These are phyloP conservation scores for Erodium texanum DNA, from an alignment of 441 rosid genomes.

Conservation along the genomic window DNA sequence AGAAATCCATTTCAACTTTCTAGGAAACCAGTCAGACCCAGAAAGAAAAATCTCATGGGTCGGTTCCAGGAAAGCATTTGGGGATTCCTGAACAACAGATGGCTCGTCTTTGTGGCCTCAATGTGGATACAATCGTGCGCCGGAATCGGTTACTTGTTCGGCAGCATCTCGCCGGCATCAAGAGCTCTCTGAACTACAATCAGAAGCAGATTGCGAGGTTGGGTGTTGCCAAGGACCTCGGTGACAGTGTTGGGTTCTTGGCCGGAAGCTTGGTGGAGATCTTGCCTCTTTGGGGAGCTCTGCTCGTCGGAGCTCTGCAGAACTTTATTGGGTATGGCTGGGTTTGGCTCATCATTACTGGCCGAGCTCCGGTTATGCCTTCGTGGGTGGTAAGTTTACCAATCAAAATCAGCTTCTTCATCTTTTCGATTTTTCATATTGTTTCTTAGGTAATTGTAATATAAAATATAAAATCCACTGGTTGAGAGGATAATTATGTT, in stretches of 20 bases:
- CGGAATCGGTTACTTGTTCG: constrained; percentile 84
- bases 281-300: constrained; percentile 88
- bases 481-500: neutral
- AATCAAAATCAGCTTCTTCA: neutral
- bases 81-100: constrained; percentile 61
- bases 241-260: constrained; percentile 85
- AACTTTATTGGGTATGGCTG: constrained; percentile 84
- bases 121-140: constrained; percentile 99
- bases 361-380: constrained; percentile 65
- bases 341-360: constrained; percentile 87
- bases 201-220: constrained; percentile 73
- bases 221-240: constrained; percentile 96
- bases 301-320: constrained; percentile 83
- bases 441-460: neutral
- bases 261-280: constrained; percentile 79
- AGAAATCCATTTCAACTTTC: neutral
- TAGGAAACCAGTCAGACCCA: neutral
- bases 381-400: constrained; percentile 82
- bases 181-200: constrained; percentile 74
- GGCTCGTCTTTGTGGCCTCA: constrained; percentile 94
- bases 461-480: no score
- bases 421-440: no score
- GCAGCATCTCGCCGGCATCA: constrained; percentile 95
- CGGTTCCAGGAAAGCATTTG: constrained; percentile 36
- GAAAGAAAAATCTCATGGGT: constrained; percentile 30